Percentiles rank a stretch among this genome's conserved stretches.
Evolutionary conservation across 148 eudicot genomes (phyloP).

Genomic region (Nepenthes gracilis): DNA sequence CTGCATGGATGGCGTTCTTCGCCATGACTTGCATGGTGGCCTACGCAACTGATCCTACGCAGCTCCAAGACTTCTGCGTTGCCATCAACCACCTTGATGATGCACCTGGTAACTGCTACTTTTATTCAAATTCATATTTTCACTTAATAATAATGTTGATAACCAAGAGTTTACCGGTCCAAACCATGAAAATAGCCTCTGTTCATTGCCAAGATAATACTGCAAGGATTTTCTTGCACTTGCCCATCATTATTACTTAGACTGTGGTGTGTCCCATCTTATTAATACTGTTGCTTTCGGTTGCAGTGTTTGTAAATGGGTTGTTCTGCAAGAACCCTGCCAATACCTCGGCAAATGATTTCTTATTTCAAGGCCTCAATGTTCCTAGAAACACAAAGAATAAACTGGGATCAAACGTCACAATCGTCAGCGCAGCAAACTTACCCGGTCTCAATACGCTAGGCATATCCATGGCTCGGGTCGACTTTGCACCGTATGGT

Average conservation of each 20-base stretch:
- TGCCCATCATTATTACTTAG: neutral
- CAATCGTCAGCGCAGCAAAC: conserved; percentile 4
- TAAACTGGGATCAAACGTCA: conserved; percentile 7
- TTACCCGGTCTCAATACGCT: conserved; percentile 10
- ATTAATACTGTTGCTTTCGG: neutral
- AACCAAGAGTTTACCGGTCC: no score
- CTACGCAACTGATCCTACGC: neutral
- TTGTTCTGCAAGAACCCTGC: conserved; percentile 8
- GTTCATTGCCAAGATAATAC: no score
- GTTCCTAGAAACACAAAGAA: conserved; percentile 2
- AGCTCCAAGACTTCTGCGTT: conserved; percentile 2
- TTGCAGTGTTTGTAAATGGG: conserved; percentile 11
- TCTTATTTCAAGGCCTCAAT: conserved; percentile 7
- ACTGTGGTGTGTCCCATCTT: neutral
- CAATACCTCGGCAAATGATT: neutral
- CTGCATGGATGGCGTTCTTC: neutral
- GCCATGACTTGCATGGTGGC: neutral
- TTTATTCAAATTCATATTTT: no score
- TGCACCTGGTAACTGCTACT: no score
- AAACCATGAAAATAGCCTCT: no score
- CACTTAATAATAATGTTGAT: no score
- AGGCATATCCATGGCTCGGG: conserved; percentile 8
- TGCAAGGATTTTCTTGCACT: no score
- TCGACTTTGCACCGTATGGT: conserved; percentile 6
- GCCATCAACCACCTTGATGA: neutral